Base-by-base conservation (phyloP, 768 basidiomycete species). In the Auricularia cornea region DNA sequence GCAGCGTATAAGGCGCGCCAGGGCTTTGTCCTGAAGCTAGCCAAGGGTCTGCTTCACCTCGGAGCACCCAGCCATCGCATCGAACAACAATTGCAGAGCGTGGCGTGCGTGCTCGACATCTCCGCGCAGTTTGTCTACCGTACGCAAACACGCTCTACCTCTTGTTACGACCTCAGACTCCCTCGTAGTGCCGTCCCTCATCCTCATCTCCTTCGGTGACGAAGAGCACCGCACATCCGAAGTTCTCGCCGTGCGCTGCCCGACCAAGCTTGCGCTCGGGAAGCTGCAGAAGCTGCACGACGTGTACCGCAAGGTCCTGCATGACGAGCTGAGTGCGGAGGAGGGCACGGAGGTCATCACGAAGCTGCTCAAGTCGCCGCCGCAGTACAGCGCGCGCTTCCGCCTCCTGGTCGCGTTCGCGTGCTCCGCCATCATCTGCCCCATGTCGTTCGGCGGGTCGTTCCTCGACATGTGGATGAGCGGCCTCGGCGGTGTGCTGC, bases 41-140 rank as follows among this genome's bases (percentile, higher is more conserved):
- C 93, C 18, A 83, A 87, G 65, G 86, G 91, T 20, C 79, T 97
- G 44, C 94, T 98, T 90, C 86, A 86, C 14, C 95, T 91, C 70
- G 93, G 94, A 3, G 92, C 94, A 20, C 93, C 94, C 0, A 93
- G 92, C 28, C 95, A 98, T 76, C 86, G 95, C 33, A 90, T 98
- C 64, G 94, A 96, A 74, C 88, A 92, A 2, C 94, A 97, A 72
- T 84, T 98, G 41, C 80, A 89, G 33, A 89, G 94, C 11, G 92
- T 92, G 8, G 92, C 94, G 0, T 83, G 87, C 18, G 93, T 94
- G 60, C 85, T 98, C 20, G 93, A 94, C 69, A 84, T 97, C 62
- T 87, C 92, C 72, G 92, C 92, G 54, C 92, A 95, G 72, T 95
- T 94, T 71, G 89, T 96, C 44, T 89, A 94, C 78, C 29, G 73